Evolutionary conservation across 495 filamentous ascomycete species (phyloP), one percentile per base, ranked within the genome.

Genomic region (Trichoderma gamsii): DNA sequence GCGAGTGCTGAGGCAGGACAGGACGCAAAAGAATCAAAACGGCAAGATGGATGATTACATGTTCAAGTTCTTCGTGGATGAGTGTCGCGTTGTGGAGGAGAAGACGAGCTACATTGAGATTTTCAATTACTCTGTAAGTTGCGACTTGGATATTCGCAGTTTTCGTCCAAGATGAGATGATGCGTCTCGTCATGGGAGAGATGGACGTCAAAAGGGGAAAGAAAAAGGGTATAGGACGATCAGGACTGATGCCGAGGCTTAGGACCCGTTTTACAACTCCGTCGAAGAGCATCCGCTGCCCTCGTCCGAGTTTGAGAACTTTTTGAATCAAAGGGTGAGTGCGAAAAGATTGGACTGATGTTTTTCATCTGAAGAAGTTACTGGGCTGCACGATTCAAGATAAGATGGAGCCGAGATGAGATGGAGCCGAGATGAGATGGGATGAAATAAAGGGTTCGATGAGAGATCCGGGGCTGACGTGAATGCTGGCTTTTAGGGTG

Each of bases 21-120:
- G 1, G 44, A n/a, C n/a, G n/a, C n/a, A n/a, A n/a, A n/a, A n/a
- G 44, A 9, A n/a, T 3, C 1, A 3, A n/a, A 15, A 1, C 44
- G 44, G 18, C 67, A 74, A 69, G 41, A 86, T 86, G 84, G 84
- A 86, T 72, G 79, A 84, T 70, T 85, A 84, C 69, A 77, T 85
- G 72, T 85, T 86, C 61, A 71, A 75, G 64, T 27, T 64, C 1
- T 76, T 83, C 64, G 76, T 86, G 61, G 67, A 73, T 3, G 52
- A 75, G n/a, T 85, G 79, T 71, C 75, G 74, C 61, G 66, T 71
- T 16, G 81, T 85, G 15, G 65, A 71, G 27, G 84, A 86, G 69
- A 73, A 71, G 23, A 85, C 83, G 23, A 76, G 74, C 41, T 86
- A 84, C 69, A 70, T 86, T 23, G 83, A 86, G 75, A 83, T 86